Conservation (phyloP, 768 basidiomycete species). For the Crucibulum laeve region DNA sequence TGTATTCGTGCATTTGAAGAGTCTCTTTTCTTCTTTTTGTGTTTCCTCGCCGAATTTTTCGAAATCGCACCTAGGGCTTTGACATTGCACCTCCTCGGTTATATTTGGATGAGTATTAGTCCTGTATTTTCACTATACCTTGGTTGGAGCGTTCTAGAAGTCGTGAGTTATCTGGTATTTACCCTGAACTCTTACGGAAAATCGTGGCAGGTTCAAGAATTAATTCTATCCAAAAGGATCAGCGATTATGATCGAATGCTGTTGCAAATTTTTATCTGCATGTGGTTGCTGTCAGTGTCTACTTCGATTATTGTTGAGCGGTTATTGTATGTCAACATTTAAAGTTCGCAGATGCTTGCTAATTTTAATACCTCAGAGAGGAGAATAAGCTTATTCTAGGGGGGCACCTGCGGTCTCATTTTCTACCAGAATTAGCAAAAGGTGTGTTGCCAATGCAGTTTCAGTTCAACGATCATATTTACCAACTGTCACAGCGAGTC, state of each 20-base stretch:
- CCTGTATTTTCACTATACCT: constrained; percentile 30
- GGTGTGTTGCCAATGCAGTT: constrained; percentile 21
- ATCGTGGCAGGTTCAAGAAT: background rate
- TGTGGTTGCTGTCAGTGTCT: constrained; percentile 21
- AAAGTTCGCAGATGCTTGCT: background rate
- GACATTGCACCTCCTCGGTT: constrained; percentile 19
- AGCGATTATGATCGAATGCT: background rate
- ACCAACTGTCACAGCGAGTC: constrained; percentile 14
- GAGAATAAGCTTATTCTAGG: constrained; percentile 15
- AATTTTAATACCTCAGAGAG: constrained; percentile 1
- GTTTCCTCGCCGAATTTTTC: constrained; percentile 19
- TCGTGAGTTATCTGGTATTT: no score
- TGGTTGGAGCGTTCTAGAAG: constrained; percentile 23
- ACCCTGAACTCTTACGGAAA: no score
- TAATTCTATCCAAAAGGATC: background rate
- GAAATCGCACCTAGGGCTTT: constrained; percentile 14
- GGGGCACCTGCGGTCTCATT: constrained; percentile 29
- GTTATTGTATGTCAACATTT: constrained; percentile 6
- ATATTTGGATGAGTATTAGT: constrained; percentile 23
- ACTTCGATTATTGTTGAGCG: constrained; percentile 16
- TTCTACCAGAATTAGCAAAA: constrained; percentile 32
- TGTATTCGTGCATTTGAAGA: no score
- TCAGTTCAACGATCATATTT: background rate
- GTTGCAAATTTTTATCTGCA: constrained; percentile 9
- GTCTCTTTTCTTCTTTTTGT: no score